Evolutionary conservation across 2,329 filamentous ascomycete species (phyloP), one percentile per base, ranked within the genome.

Genomic region (Zelopaecilomyces penicillatus): DNA sequence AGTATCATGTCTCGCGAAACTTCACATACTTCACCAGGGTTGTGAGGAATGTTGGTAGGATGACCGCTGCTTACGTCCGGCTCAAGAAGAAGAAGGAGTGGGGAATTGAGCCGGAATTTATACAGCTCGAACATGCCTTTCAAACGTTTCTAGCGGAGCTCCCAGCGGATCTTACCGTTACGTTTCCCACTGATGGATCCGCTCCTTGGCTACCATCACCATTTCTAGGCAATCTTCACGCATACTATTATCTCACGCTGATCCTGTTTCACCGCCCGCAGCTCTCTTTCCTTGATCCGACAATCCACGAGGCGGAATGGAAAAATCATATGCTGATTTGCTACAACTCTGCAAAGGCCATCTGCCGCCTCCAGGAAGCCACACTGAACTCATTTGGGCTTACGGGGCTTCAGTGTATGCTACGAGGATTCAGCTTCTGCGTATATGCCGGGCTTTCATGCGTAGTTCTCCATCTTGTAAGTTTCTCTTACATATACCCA

Each of bases 401-500:
- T 48, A 78, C 78, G 11, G 91, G 90, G 1, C 71, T 97, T 11
- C 75, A 93, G 54, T 94, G 84, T 66, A 96, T 96, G 91, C 84
- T 91, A 57, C 78, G 91, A 53, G 91, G 91, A 34, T 89, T 95
- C 61, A 95, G 90, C 64, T 97, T 95, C 58, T 88, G 87, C 5
- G 88, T 97, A n/a, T 97, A 97, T 59, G 82, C 83, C 45, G 81
- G 95, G 28, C 69, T 97, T 38, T 93, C 88, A 1, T 95, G 90
- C 68, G 90, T 91, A 27, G 90, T 96, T 65, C 76, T 97, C 44
- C 90, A 97, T 64, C 66, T 97, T 65, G 91, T 96, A 73, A 65
- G 87, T 76, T 19, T 19, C 19, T 42, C 49, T 42, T 27, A 34
- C 4, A 19, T 5, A 33, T n/a, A 35, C n/a, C 31, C 12, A 28